Base-by-base conservation (phyloP, 345 rosid genomes). In the Pelargonium nanum region DNA sequence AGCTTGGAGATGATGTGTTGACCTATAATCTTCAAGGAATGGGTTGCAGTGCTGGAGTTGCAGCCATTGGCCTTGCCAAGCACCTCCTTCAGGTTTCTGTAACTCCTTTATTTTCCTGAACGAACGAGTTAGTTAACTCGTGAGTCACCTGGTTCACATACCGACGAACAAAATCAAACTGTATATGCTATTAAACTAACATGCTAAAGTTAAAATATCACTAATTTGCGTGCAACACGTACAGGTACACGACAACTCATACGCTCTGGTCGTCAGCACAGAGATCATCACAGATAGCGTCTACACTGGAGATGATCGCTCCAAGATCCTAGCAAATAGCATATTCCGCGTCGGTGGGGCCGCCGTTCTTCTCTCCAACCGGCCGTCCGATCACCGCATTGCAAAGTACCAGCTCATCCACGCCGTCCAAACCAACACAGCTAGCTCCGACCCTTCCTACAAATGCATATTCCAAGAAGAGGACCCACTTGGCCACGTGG, bases 41-140 rank as follows among this genome's bases (percentile, higher is more conserved):
- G 73, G 73, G 73, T 1, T 73, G 77, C 21, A 68, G 66, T 57
- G 64, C 60, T 51, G 61, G 73, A 13, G 28, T 68, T 4, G 51
- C 60, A 13, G 64, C 62, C 5, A 15, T 64, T 8, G 64, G 58
- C n/a, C 15, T 73, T 19, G 56, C 61, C 1, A 40, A 56, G 20
- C 55, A 68, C 12, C 5, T 61, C 26, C 65, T 68, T 54, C 56
- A 57, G 58, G 21, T 52, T 4, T 22, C 22, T 1, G 4, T 34
- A 34, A 5, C 13, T 34, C 13, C 12, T 34, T 34, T 34, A 3
- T 34, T 34, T 34, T 34, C 13, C n/a, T n/a, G n/a, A n/a, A n/a
- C n/a, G n/a, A n/a, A n/a, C n/a, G n/a, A 34, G 12, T 34, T 4
- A 3, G 1, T 5, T 34, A 10, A 34, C 45, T n/a, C n/a, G n/a